Conservation (phyloP, 108 stramenopile species). For the Cylindrotheca closterium region DNA sequence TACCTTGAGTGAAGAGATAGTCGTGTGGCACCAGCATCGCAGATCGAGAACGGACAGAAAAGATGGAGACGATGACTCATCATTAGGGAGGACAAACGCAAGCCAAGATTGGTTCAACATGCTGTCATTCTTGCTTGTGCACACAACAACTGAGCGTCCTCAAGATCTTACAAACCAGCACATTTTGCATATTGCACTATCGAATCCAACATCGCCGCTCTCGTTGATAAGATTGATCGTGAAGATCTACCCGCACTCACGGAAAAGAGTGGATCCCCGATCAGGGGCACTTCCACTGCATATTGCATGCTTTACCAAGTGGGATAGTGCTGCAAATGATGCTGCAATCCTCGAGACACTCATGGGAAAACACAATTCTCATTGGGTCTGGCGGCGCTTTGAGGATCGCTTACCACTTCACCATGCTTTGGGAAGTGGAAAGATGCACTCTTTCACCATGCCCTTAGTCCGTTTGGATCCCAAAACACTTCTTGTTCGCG, state of each 20-base stretch:
- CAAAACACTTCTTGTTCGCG: slow-evolving; percentile 17
- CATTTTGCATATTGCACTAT: slow-evolving; percentile 25
- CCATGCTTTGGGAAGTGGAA: slow-evolving; percentile 20
- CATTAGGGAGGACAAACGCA: neutral
- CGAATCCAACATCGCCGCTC: slow-evolving; percentile 12
- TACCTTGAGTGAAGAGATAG: neutral
- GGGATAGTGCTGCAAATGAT: slow-evolving; percentile 19
- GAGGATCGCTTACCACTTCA: slow-evolving; percentile 32
- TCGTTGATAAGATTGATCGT: slow-evolving; percentile 30
- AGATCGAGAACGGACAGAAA: neutral
- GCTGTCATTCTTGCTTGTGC: neutral
- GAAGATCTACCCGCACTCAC: slow-evolving; percentile 26
- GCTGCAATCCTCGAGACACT: slow-evolving; percentile 25
- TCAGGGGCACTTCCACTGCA: slow-evolving; percentile 30
- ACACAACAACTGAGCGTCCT: neutral
- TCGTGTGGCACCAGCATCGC: neutral
- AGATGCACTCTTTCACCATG: slow-evolving; percentile 23
- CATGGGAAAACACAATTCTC: slow-evolving; percentile 19
- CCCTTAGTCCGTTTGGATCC: slow-evolving; percentile 6
- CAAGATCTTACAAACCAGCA: neutral
- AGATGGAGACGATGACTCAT: neutral
- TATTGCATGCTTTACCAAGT: slow-evolving; percentile 21
- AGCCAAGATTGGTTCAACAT: neutral
- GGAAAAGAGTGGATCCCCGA: slow-evolving; percentile 11
- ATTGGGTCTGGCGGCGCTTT: slow-evolving; percentile 16